Base-by-base conservation (phyloP, 768 basidiomycete genomes). In the Tylopilus vinaceipallidus region DNA sequence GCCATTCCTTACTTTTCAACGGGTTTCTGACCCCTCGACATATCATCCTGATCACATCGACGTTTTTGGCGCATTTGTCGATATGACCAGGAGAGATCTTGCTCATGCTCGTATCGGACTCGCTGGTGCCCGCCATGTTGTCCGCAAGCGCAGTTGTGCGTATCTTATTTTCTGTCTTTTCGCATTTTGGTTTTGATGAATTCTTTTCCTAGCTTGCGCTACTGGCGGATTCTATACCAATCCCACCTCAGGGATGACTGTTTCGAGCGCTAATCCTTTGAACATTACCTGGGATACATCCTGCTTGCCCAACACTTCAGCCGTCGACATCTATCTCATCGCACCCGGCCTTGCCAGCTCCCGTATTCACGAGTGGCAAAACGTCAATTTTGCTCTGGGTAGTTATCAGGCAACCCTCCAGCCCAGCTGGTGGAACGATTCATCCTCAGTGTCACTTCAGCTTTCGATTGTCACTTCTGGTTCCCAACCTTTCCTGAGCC, bases 391-490 rank as follows among this genome's bases (percentile, higher is more conserved):
- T 58, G 55, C 70, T 6, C 12, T 69, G 4, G 86, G 83, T 22
- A 68, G 65, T 32, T 83, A 81, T 62, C 63, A 73, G 36, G 70
- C 80, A 2, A 63, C 61, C 16, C 63, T 91, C 36, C 62, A 78
- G 48, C 82, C 88, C 2, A 71, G 75, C 17, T 90, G 88, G 87
- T 91, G 86, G 86, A 82, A 87, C 50, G 61, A 78, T 1, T 78
- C 82, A 6, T 36, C 70, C 2, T 61, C 71, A 1, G 65, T 76
- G 30, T 59, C 62, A 2, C 76, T 90, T 16, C 84, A 89, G 59
- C 61, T 91, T 49, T 66, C 71, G 40, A 83, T 90, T 58, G 73
- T 88, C 36, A 56, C 76, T 2, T 57, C 74, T 7, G 78, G 77
- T 20, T 52, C 71, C 6, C 75, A 79, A 2, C 67, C 76, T 4